phyloP scores from a whole-genome alignment of 2,329 filamentous ascomycete species.

The Aspergillus sp. region DNA sequence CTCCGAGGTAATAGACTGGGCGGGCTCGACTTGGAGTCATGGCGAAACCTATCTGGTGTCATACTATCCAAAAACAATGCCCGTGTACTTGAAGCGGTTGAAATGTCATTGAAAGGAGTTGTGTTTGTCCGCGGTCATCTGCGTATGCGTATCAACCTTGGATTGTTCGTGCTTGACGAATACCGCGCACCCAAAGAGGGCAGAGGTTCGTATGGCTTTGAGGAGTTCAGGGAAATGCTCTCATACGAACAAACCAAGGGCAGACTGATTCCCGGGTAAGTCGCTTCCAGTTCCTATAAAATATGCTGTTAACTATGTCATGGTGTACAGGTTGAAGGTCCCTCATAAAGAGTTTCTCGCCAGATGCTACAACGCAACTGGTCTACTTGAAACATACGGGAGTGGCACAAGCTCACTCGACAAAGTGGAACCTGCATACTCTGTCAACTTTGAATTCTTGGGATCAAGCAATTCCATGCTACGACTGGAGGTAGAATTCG shows the following conservation, averaged over 20 bases:
- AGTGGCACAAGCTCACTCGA: slow-evolving; percentile 19
- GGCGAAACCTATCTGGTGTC: slow-evolving; percentile 18
- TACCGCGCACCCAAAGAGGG: slow-evolving; percentile 30
- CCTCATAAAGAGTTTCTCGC: slow-evolving; percentile 26
- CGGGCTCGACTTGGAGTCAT: slow-evolving; percentile 17
- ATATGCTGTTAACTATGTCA: slow-evolving; percentile 6
- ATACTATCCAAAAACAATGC: slow-evolving; percentile 30
- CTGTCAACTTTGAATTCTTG: slow-evolving; percentile 43
- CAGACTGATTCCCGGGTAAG: slow-evolving; percentile 38
- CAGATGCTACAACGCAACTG: slow-evolving; percentile 26
- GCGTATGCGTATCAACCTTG: slow-evolving; percentile 44
- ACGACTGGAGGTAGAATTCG: slow-evolving; percentile 39
- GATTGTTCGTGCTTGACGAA: slow-evolving; percentile 38
- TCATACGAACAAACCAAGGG: slow-evolving; percentile 35
- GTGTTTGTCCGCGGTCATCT: slow-evolving; percentile 34
- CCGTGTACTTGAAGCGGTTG: slow-evolving; percentile 29
- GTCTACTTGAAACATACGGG: slow-evolving; percentile 29
- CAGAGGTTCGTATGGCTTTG: slow-evolving; percentile 28
- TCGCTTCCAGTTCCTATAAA: background rate
- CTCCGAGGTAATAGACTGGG: slow-evolving; percentile 21
- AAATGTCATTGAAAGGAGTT: slow-evolving; percentile 30
- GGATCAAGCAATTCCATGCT: slow-evolving; percentile 28
- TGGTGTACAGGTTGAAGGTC: slow-evolving; percentile 22
- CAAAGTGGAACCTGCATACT: slow-evolving; percentile 31
- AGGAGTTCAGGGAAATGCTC: slow-evolving; percentile 44